Base-by-base conservation (phyloP, 2,329 filamentous ascomycete genomes). In the Neonectria coccinea region DNA sequence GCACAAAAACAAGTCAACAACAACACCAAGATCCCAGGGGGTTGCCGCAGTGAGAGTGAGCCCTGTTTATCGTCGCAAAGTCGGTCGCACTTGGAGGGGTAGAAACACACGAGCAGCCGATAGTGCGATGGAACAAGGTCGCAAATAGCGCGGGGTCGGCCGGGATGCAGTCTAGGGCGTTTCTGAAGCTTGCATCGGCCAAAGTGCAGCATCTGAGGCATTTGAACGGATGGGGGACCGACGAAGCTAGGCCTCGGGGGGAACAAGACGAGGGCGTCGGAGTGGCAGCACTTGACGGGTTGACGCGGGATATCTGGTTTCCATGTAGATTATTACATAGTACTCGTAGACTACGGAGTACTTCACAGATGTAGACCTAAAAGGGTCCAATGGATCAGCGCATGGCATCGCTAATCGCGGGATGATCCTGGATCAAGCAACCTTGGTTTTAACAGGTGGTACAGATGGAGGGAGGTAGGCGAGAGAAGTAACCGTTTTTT, bases 391-490 rank as follows among this genome's bases (percentile, higher is more conserved):
- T 67, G 52, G 57, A 65, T 29, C 58, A 52, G 59, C 65, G 67
- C 59, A 60, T 65, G 69, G 36, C 59, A 73, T 73, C 68, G 70
- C 70, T 62, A 73, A 73, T 64, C 67, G 70, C 70, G 67, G 67
- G 63, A 70, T 70, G 59, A 57, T 59, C 63, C 56, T 64, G 52
- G 64, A 54, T 29, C 45, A 20, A 48, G 44, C 22, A 11, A 50
- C n/a, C 44, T 47, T 47, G 44, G 10, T 22, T 45, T 45, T 39
- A 39, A 39, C 36, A 8, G 14, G 36, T 39, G 36, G 5, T 39
- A n/a, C 36, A 39, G 14, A 5, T 39, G 36, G 16, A 8, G 25
- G 25, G 25, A 25, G 10, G 25, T 31, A 51, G 47, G 16, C 29
- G 27, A 18, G 27, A 51, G 45, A 51, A 31, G 29, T 31, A 33